These are phyloP conservation scores for Perilla frutescens DNA, from an alignment of 257 asterid species.

Conservation along the genomic window DNA sequence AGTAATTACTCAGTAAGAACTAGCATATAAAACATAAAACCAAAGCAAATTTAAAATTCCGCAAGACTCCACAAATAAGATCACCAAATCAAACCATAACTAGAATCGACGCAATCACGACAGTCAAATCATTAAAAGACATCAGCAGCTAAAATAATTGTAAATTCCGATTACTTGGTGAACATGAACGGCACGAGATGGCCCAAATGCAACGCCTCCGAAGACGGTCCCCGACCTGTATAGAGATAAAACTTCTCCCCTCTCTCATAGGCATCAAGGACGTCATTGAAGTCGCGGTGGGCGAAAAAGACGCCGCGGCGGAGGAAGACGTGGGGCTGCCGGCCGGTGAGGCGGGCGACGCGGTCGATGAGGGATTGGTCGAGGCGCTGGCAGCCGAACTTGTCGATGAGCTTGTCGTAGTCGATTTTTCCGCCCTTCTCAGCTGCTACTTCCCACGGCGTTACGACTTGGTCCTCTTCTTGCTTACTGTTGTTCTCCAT, in stretches of 20 bases:
- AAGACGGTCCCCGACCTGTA: constrained; percentile 97
- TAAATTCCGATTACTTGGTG: constrained; percentile 63
- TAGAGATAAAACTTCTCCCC: constrained; percentile 91
- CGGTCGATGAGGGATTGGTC: constrained; percentile 76
- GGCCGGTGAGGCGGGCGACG: constrained; percentile 73
- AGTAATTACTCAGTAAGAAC: neutral
- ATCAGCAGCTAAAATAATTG: neutral
- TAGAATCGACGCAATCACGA: neutral
- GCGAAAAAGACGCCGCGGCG: constrained; percentile 98
- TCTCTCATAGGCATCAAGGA: constrained; percentile 76
- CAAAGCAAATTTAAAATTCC: neutral
- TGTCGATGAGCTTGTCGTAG: constrained; percentile 85
- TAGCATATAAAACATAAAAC: neutral
- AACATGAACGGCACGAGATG: constrained; percentile 97
- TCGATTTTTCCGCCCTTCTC: constrained; percentile 90
- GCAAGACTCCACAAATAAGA: neutral
- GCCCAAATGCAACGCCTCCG: constrained; percentile 96
- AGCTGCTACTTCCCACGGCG: constrained; percentile 90
- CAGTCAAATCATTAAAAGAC: neutral
- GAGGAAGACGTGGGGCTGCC: constrained; percentile 87
- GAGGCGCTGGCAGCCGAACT: constrained; percentile 91
- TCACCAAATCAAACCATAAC: neutral
- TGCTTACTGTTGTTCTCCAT: constrained; percentile 44
- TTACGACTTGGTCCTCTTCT: constrained; percentile 72
- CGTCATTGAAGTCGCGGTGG: constrained; percentile 77